These are phyloP conservation scores for Pseudogymnoascus sp. DNA, from an alignment of 2,329 filamentous ascomycete genomes.

Conservation along the genomic window DNA sequence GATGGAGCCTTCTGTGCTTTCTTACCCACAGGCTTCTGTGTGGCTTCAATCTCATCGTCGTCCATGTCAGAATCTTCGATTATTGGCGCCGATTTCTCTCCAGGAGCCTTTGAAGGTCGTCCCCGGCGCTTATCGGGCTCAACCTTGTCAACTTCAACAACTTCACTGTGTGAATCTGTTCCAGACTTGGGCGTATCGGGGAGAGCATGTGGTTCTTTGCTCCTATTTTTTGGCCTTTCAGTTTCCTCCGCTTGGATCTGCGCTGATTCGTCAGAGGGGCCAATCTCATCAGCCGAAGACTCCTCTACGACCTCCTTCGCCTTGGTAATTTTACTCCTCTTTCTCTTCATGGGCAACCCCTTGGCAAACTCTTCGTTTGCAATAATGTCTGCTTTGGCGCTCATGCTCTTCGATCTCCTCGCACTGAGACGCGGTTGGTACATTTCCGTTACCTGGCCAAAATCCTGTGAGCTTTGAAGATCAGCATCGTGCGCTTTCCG, in stretches of 20 bases:
- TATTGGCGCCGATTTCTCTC: neutral
- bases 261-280: neutral
- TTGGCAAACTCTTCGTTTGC: constrained; percentile 2
- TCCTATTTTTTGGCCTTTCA: neutral
- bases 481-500: neutral
- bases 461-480: constrained; percentile 2
- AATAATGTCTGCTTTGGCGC: constrained; percentile 4
- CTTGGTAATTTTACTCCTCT: neutral
- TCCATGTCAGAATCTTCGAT: constrained; percentile 3
- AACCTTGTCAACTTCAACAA: neutral
- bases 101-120: neutral
- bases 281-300: neutral
- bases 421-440: constrained; percentile 13
- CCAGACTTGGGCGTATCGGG: neutral
- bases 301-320: neutral
- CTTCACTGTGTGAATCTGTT: neutral
- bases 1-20: neutral
- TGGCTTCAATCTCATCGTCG: neutral
- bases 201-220: neutral
- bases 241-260: neutral
- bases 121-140: neutral
- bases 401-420: constrained; percentile 11
- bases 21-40: neutral
- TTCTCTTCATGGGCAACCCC: neutral
- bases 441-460: constrained; percentile 8